Evolutionary conservation across 352 stramenopile species (phyloP).

Genomic region (Globisporangium uncinulatum): DNA sequence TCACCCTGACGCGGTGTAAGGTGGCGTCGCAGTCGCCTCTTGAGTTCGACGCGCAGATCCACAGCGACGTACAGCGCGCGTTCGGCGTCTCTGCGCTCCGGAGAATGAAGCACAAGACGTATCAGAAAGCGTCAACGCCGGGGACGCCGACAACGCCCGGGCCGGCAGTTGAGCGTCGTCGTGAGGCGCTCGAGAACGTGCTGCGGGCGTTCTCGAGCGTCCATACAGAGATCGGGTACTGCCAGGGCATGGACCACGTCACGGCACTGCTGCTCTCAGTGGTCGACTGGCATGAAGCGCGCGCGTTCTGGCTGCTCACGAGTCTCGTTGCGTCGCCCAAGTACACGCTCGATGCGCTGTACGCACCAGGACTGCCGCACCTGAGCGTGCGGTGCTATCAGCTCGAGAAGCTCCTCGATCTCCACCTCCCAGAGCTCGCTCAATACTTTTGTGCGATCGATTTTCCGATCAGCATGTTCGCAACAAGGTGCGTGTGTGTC

Average conservation of each 20-base stretch:
- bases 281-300: slow-evolving; percentile 55
- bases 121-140: slow-evolving; percentile 8
- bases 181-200: slow-evolving; percentile 45
- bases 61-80: slow-evolving; percentile 55
- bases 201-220: slow-evolving; percentile 60
- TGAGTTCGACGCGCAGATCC: slow-evolving; percentile 62
- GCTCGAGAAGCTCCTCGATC: slow-evolving; percentile 42
- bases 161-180: slow-evolving; percentile 22
- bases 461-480: slow-evolving; percentile 65
- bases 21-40: slow-evolving; percentile 15
- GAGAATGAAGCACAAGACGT: slow-evolving; percentile 19
- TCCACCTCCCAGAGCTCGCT: slow-evolving; percentile 34
- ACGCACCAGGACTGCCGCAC: slow-evolving; percentile 48
- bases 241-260: slow-evolving; percentile 73
- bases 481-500: slow-evolving; percentile 36
- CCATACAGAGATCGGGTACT: slow-evolving; percentile 68
- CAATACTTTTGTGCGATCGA: slow-evolving; percentile 48
- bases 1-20: slow-evolving; percentile 44
- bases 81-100: slow-evolving; percentile 59
- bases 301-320: slow-evolving; percentile 68
- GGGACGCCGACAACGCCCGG: slow-evolving; percentile 4
- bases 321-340: slow-evolving; percentile 42
- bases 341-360: slow-evolving; percentile 59
- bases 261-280: slow-evolving; percentile 56
- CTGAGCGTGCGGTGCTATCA: slow-evolving; percentile 64